Evolutionary conservation across 768 basidiomycete species (phyloP), one percentile per base, ranked within the genome.

Genomic region (Boletus speciosus): DNA sequence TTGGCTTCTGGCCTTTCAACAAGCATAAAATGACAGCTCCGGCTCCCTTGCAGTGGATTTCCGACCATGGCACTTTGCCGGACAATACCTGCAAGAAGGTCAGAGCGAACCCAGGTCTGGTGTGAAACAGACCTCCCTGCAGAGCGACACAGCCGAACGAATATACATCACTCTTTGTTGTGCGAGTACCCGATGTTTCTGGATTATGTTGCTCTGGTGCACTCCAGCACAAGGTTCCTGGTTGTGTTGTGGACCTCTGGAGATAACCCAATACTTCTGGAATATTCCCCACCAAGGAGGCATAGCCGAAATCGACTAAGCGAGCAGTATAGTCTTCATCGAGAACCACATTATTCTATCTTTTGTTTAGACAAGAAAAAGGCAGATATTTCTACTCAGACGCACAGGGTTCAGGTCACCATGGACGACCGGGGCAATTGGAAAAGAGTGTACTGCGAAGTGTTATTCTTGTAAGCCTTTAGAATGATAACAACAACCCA

Each of bases 231-330:
- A 77, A 65, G 10, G 76, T 73, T 4, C 61, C 61, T 0, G 54
- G 51, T n/a, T 21, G 73, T 70, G 5, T 62, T 62, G 49, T 77
- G 62, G 45, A 61, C 50, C 37, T 42, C 5, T 48, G 55, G 1
- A 62, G 55, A 19, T 59, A 60, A 1, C 4, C 2, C 21, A 49
- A 15, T 3, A 36, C 51, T 37, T 59, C 52, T 0, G 55, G 55
- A 6, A 54, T 60, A 6, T 47, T 56, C 2, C 54, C 60, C 8
- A 53, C 37, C 12, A 63, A 10, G 0, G 76, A 76, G 21, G 71
- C 67, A 39, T 61, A 52, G 1, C 78, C 78, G 42, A 80, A 80
- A 50, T 80, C 78, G 32, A 72, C 70, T 6, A 80, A 57, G 10
- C 71, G 69, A 0, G 72, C 77, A 21, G 68, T 71, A 23, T 70